A percentile compares a stretch with the other conserved stretches of the same genome.
phyloP scores from a whole-genome alignment of 768 basidiomycete species.

The Plicaturopsis crispa region DNA sequence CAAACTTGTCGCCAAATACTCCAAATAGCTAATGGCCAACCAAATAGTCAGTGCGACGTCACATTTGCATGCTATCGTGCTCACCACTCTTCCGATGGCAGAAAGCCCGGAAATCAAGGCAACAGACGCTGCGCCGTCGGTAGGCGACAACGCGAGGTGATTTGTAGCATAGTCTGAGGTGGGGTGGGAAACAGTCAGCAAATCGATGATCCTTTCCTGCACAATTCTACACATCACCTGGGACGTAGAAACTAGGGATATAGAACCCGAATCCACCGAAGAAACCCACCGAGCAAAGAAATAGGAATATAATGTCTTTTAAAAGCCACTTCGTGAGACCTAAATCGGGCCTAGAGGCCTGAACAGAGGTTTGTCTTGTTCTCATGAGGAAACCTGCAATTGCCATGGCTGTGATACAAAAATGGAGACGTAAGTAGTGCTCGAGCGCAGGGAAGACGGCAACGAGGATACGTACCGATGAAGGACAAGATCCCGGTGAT shows the following conservation, averaged over 20 bases:
- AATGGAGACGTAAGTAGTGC: too few relatives aligned
- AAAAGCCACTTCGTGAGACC: neutral
- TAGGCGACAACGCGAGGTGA: neutral
- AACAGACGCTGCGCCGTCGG: conserved; percentile 1
- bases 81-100: conserved; percentile 2
- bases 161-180: conserved; percentile 3
- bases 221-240: too few relatives aligned
- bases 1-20: conserved; percentile 1
- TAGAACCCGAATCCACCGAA: conserved; percentile 4
- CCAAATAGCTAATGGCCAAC: conserved; percentile 1
- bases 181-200: too few relatives aligned
- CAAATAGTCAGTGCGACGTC: neutral
- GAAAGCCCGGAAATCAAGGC: conserved; percentile 3
- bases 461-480: conserved; percentile 1
- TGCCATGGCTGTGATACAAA: conserved; percentile 3
- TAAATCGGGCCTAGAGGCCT: neutral
- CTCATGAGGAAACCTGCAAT: conserved; percentile 1
- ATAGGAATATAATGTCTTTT: conserved; percentile 1
- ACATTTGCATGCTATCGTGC: neutral
- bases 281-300: conserved; percentile 1
- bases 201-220: neutral
- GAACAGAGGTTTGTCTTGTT: too few relatives aligned
- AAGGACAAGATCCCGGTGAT: conserved; percentile 4
- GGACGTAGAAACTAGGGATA: conserved; percentile 4
- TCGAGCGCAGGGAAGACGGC: too few relatives aligned